These are phyloP conservation scores for Rehmannia glutinosa DNA, from an alignment of 257 asterid genomes.

Conservation along the genomic window DNA sequence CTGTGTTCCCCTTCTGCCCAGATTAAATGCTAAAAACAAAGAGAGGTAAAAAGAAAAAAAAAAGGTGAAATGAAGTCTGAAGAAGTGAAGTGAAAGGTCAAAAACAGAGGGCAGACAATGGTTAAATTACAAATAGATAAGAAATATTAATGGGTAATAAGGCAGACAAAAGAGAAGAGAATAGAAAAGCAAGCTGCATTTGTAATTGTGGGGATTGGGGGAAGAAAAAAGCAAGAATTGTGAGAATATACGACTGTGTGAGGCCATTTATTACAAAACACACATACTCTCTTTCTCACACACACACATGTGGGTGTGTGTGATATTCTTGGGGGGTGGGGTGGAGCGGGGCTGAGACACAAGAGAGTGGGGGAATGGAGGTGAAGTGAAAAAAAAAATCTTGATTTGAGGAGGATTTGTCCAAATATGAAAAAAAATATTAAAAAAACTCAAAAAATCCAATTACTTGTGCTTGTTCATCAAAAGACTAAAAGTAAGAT, in stretches of 20 bases:
- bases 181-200: slow-evolving; percentile 13
- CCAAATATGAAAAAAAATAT: too few relatives aligned
- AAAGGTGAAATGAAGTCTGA: not conserved
- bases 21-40: slow-evolving; percentile 1
- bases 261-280: not conserved
- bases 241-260: slow-evolving; percentile 9
- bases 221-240: slow-evolving; percentile 3
- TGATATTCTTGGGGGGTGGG: slow-evolving; percentile 12
- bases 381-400: slow-evolving; percentile 12
- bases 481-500: slow-evolving; percentile 15
- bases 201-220: slow-evolving; percentile 18
- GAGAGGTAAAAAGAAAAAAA: not conserved
- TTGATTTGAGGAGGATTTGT: slow-evolving; percentile 19
- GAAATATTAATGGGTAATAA: slow-evolving; percentile 13
- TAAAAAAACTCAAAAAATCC: too few relatives aligned
- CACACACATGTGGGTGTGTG: not conserved
- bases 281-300: not conserved
- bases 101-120: not conserved
- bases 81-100: slow-evolving; percentile 16
- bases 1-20: not conserved
- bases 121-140: too few relatives aligned
- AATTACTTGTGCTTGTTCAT: slow-evolving; percentile 10
- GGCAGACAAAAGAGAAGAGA: slow-evolving; percentile 18
- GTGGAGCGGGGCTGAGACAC: not conserved
- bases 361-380: slow-evolving; percentile 20